Percentiles rank a stretch among this genome's conserved stretches.
These are phyloP conservation scores for Eucalyptus pauciflora DNA, from an alignment of 345 rosid species.

Conservation along the genomic window DNA sequence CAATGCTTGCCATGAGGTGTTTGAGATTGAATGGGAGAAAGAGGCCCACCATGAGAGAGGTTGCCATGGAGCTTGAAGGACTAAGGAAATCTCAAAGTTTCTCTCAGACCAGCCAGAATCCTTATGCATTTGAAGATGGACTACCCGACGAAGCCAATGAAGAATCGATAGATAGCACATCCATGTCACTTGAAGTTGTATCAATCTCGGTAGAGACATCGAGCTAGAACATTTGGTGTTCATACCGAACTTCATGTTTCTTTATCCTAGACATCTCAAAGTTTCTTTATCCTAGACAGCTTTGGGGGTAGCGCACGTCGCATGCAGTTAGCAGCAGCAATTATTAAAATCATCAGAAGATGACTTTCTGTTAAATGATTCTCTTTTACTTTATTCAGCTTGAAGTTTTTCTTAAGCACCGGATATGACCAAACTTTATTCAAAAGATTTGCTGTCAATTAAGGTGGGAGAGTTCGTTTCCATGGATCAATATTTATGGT, in stretches of 20 bases:
- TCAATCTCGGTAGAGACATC: not conserved
- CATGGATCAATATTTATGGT: too few relatives aligned
- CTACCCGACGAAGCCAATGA: too few relatives aligned
- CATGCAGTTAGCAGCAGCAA: not conserved
- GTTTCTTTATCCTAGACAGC: not conserved
- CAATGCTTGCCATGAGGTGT: not conserved
- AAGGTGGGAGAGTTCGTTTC: not conserved
- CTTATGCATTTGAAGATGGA: too few relatives aligned
- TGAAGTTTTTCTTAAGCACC: not conserved
- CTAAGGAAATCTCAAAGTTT: not conserved
- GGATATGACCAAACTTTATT: not conserved
- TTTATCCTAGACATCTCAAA: not conserved
- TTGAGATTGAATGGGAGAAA: constrained; percentile 3
- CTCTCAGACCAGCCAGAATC: too few relatives aligned
- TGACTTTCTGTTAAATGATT: not conserved
- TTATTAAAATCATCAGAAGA: not conserved
- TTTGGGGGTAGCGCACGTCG: not conserved
- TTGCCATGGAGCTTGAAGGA: constrained; percentile 6
- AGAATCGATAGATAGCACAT: not conserved
- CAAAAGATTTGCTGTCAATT: not conserved
- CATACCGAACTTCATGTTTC: not conserved
- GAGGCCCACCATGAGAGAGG: constrained; percentile 21
- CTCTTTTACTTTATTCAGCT: not conserved
- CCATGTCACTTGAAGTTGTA: not conserved
- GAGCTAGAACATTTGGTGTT: not conserved